These are phyloP conservation scores for Marsdenia floribunda DNA, from an alignment of 257 asterid species.

Conservation along the genomic window DNA sequence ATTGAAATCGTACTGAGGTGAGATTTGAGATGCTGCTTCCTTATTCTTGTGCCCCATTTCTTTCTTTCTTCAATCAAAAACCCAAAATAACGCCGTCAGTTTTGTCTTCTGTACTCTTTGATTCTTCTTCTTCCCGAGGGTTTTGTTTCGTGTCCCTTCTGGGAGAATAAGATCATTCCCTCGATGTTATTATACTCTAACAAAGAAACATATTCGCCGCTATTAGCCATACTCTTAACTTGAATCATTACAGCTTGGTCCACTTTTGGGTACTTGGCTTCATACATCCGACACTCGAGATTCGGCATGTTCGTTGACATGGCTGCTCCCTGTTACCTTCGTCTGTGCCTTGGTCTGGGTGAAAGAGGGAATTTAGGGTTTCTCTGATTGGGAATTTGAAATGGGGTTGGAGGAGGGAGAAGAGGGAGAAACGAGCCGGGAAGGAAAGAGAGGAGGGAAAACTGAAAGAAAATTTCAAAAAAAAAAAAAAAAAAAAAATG, in stretches of 20 bases:
- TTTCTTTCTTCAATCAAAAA: neutral
- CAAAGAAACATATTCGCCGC: constrained; percentile 90
- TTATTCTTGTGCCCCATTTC: constrained; percentile 51
- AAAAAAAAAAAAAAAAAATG: too few species aligned
- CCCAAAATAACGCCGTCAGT: neutral
- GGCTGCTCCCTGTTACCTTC: neutral
- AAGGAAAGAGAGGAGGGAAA: too few species aligned
- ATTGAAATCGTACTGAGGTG: constrained; percentile 51
- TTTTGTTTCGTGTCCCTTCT: neutral
- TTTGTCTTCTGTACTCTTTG: neutral
- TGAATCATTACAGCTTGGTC: constrained; percentile 94
- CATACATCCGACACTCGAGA: constrained; percentile 98
- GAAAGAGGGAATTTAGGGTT: constrained; percentile 13
- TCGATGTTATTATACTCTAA: constrained; percentile 93
- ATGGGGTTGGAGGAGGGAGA: too few species aligned
- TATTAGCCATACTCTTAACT: constrained; percentile 95
- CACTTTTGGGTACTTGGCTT: constrained; percentile 89
- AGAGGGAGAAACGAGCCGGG: too few species aligned
- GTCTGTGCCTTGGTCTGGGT: neutral
- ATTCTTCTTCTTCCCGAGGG: constrained; percentile 10
- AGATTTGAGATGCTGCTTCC: constrained; percentile 22
- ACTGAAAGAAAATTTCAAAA: too few species aligned
- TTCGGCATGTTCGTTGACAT: constrained; percentile 70
- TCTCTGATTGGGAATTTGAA: neutral
- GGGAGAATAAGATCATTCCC: constrained; percentile 94